Evolutionary conservation across 2,329 filamentous ascomycete species (phyloP).

Genomic region (Berkeleyomyces basicola): DNA sequence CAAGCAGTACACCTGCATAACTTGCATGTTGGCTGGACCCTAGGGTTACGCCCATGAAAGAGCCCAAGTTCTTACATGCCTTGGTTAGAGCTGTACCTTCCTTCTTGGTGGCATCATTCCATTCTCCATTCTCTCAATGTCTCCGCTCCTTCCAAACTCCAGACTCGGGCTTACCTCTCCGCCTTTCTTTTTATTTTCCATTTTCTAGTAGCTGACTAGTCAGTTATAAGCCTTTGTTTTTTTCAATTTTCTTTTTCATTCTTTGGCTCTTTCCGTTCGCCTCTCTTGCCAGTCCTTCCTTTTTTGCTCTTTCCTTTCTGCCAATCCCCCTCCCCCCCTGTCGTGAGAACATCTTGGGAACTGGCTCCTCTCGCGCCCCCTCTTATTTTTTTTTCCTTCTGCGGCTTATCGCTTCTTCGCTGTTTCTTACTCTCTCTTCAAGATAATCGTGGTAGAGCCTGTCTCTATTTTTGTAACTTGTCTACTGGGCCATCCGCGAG

Average conservation of each 20-base stretch:
- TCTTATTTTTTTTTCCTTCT: too few relatives aligned
- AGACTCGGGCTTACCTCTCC: not conserved
- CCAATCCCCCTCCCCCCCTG: too few relatives aligned
- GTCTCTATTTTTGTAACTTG: not conserved
- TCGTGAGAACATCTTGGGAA: too few relatives aligned
- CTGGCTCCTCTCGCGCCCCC: too few relatives aligned
- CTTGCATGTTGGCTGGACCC: too few relatives aligned
- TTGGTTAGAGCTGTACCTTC: not conserved
- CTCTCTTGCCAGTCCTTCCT: not conserved
- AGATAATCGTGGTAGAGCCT: too few relatives aligned
- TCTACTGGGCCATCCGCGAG: not conserved
- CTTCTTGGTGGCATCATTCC: not conserved
- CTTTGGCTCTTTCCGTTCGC: not conserved
- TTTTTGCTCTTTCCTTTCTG: not conserved
- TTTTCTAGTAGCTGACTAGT: not conserved
- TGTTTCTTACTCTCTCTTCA: too few relatives aligned
- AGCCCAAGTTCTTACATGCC: not conserved
- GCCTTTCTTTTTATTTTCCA: not conserved
- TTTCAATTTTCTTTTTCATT: not conserved
- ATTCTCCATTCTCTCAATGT: not conserved
- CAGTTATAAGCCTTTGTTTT: not conserved
- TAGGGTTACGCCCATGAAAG: too few relatives aligned
- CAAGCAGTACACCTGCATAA: too few relatives aligned
- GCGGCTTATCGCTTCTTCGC: too few relatives aligned
- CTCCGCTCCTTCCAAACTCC: not conserved